Conservation (phyloP, 148 eudicot genomes). For the Fagopyrum tataricum region DNA sequence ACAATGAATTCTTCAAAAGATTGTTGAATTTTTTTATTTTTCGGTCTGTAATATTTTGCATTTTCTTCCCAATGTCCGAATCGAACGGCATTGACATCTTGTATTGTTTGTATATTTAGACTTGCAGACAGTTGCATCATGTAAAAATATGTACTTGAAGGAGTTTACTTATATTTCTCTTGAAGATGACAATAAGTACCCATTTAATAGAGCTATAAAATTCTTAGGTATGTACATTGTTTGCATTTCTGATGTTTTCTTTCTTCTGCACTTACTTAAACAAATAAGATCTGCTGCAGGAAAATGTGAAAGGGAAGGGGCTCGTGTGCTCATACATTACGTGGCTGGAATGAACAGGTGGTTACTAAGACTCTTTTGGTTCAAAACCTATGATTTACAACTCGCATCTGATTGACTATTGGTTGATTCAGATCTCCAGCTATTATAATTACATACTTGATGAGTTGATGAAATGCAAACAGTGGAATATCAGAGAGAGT, state of each 20-base stretch:
- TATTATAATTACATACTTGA: slow-evolving; percentile 82
- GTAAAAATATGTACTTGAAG: slow-evolving; percentile 87
- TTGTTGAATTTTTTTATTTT: no score
- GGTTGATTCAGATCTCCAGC: slow-evolving; percentile 71
- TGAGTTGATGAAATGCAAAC: slow-evolving; percentile 90
- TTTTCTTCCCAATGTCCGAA: no score
- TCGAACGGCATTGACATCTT: no score
- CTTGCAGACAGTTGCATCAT: slow-evolving; percentile 92
- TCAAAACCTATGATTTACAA: no score
- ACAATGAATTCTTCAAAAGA: no score
- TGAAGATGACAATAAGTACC: slow-evolving; percentile 59
- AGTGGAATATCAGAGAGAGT: slow-evolving; percentile 86
- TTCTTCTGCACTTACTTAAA: neutral
- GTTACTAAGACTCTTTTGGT: slow-evolving; percentile 7
- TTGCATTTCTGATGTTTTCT: neutral
- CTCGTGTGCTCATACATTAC: slow-evolving; percentile 93
- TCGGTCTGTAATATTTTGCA: no score
- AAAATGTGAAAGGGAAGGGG: slow-evolving; percentile 80
- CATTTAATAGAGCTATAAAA: slow-evolving; percentile 72
- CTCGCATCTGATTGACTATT: neutral
- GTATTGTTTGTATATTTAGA: neutral
- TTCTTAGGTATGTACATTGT: slow-evolving; percentile 72
- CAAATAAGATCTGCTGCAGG: slow-evolving; percentile 35
- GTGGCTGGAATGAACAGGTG: slow-evolving; percentile 89
- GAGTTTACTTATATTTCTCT: slow-evolving; percentile 82